phyloP scores from a whole-genome alignment of 371 early-diverging fungal genomes.

The Mucor piriformis region DNA sequence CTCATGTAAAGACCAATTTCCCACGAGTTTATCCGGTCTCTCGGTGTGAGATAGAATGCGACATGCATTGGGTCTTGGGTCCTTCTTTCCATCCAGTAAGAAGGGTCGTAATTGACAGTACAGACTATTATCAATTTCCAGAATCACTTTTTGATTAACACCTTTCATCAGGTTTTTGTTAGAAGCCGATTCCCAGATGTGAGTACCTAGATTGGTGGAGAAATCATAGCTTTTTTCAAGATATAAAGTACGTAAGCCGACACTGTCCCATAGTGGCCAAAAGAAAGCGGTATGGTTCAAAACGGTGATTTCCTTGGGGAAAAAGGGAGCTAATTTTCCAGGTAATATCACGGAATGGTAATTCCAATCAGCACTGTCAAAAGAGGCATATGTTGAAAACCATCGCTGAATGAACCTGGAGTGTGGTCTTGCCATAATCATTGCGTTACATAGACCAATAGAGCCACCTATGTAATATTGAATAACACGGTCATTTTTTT shows the following conservation, averaged over 20 bases:
- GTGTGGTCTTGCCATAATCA: conserved; percentile 52
- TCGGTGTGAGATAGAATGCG: conserved; percentile 27
- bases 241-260: conserved; percentile 45
- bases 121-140: conserved; percentile 50
- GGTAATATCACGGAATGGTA: conserved; percentile 58
- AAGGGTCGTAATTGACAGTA: conserved; percentile 49
- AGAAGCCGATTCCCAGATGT: conserved; percentile 57
- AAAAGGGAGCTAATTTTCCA: conserved; percentile 46
- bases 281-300: conserved; percentile 48
- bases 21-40: conserved; percentile 37
- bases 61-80: conserved; percentile 36
- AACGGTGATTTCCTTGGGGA: conserved; percentile 41
- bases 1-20: conserved; percentile 40
- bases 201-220: conserved; percentile 42
- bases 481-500: not conserved
- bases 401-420: conserved; percentile 54
- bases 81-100: conserved; percentile 36
- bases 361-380: conserved; percentile 49
- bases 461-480: conserved; percentile 40
- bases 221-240: conserved; percentile 50
- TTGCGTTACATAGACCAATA: conserved; percentile 56
- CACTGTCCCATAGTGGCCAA: conserved; percentile 55
- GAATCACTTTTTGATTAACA: conserved; percentile 33
- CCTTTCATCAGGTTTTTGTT: conserved; percentile 47
- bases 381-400: conserved; percentile 49